Evolutionary conservation across 768 basidiomycete species (phyloP), one percentile per base, ranked within the genome.

Genomic region (Amanita rimosa): DNA sequence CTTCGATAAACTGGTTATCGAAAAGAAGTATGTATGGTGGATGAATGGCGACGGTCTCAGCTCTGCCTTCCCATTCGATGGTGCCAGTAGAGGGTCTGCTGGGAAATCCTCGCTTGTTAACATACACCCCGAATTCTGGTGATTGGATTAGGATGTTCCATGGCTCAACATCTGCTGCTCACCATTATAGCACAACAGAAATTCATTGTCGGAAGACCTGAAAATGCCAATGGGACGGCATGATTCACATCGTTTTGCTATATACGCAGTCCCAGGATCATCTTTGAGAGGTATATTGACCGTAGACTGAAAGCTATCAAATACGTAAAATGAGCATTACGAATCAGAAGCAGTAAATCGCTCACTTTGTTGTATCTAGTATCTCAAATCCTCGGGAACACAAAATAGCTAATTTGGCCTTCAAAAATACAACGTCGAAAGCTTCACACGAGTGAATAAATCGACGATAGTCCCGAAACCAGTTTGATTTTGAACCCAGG

Each of bases 331-430:
- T 26, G 34, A 24, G 19, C 8, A 13, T 24, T 10, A 3, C n/a
- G 14, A 24, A 24, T n/a, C 14, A 34, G 4, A 26, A n/a, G 17
- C 24, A 38, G 8, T 4, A 24, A 44, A 43, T 6, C 19, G 63
- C 87, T 39, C 68, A 95, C 88, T 94, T 89, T 19, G 81, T 80
- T 36, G 97, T 74, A 57, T 97, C 91, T 87, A 99, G 95, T 58
- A 98, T 96, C 67, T 96, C 92, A 57, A 99, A 97, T 13, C 93
- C 94, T 57, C 88, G 92, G 0, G 85, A 79, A 56, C 92, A 92
- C 19, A 96, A 74, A 42, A 99, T 85, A 1, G 88, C 93, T 53
- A 99, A 83, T 67, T 84, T 89, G 10, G 86, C 83, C 60, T 90
- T 91, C 53, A 97, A 68, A 70, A 97, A 97, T 52, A 92, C 78